phyloP scores from a whole-genome alignment of 2,329 filamentous ascomycete genomes.

The Hymenoscyphus fraxineus region DNA sequence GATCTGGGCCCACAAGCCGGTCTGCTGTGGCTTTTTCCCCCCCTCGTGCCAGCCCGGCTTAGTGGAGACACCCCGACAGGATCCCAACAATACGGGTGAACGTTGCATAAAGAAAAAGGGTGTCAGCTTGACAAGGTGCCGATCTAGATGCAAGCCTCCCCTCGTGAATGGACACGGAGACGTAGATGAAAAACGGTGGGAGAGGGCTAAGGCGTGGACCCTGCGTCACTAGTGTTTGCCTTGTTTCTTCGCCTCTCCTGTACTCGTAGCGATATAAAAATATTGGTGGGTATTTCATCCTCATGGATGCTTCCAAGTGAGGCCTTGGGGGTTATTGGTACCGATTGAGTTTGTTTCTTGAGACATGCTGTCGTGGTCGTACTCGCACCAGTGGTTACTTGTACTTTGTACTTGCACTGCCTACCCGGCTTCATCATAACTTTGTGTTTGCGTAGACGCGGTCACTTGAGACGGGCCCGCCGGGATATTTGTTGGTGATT shows the following conservation, averaged over 20 bases:
- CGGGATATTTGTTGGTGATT: not conserved
- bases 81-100: not conserved
- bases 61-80: no score
- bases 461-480: not conserved
- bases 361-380: not conserved
- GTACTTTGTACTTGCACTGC: constrained; percentile 2
- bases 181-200: not conserved
- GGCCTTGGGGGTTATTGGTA: not conserved
- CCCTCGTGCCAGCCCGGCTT: no score
- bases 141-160: not conserved
- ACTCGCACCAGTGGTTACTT: not conserved
- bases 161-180: not conserved
- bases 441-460: not conserved
- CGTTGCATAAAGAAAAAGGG: not conserved
- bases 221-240: constrained; percentile 1
- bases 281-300: not conserved
- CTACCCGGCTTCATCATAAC: not conserved
- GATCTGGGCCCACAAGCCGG: no score
- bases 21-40: no score
- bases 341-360: not conserved
- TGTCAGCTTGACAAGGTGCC: not conserved
- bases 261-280: not conserved
- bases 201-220: not conserved
- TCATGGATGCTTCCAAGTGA: not conserved
- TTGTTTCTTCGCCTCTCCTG: not conserved